Percentiles rank a stretch among this genome's conserved stretches.
phyloP scores from a whole-genome alignment of 306 rosid genomes.

The Hippophae tibetana region DNA sequence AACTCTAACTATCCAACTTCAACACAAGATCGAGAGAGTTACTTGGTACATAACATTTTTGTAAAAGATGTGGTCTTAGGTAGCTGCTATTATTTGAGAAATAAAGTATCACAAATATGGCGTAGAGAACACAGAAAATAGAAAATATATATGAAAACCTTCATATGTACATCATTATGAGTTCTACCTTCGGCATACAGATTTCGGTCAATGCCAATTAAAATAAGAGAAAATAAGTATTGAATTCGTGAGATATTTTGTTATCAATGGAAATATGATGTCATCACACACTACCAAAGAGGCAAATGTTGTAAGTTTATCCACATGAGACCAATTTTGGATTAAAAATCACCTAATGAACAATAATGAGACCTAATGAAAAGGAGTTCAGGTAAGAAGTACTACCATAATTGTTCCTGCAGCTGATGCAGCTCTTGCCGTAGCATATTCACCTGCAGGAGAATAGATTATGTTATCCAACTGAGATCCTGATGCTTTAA shows the following conservation, averaged over 20 bases:
- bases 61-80: too few species aligned
- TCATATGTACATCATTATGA: too few species aligned
- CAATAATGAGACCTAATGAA: not conserved
- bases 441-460: conserved; percentile 71
- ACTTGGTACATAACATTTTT: too few species aligned
- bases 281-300: not conserved
- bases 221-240: too few species aligned
- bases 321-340: not conserved
- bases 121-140: too few species aligned
- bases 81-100: too few species aligned
- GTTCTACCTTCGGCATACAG: too few species aligned
- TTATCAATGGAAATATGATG: not conserved
- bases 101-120: too few species aligned
- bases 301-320: not conserved
- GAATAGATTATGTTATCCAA: conserved; percentile 12
- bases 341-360: conserved; percentile 1
- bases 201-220: too few species aligned
- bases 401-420: conserved; percentile 80
- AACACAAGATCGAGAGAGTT: not conserved
- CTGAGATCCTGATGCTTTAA: not conserved
- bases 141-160: too few species aligned
- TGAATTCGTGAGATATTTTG: not conserved
- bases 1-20: not conserved
- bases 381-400: conserved; percentile 15
- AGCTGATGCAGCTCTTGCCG: conserved; percentile 83